Conservation (phyloP, 768 basidiomycete genomes). For the Sutorius australiensis region DNA sequence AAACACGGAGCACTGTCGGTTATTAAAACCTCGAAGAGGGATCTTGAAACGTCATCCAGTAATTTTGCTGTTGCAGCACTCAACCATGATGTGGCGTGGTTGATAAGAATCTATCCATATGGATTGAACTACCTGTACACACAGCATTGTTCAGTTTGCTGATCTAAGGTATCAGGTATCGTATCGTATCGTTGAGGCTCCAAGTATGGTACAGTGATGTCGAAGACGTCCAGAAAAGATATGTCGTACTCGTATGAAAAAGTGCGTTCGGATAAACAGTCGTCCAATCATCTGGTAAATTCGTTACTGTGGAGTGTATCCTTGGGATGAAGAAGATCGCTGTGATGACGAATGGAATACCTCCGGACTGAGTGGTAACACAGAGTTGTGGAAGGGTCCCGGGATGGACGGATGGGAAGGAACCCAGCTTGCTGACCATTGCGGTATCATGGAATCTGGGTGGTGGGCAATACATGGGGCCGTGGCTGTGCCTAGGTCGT, state of each 20-base stretch:
- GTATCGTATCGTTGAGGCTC: neutral
- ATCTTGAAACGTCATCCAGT: neutral
- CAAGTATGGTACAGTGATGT: neutral
- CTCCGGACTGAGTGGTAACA: neutral
- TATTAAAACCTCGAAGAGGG: neutral
- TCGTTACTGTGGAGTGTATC: neutral
- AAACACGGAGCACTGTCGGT: neutral
- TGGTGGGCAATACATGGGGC: neutral
- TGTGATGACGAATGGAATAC: neutral
- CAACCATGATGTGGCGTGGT: neutral
- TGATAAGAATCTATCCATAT: neutral
- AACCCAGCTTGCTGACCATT: slow-evolving; percentile 2
- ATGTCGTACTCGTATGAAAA: neutral
- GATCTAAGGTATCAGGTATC: neutral
- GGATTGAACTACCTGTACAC: too few species aligned
- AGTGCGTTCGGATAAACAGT: neutral
- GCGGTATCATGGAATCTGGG: slow-evolving; percentile 1
- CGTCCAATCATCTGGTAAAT: neutral
- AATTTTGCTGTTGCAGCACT: neutral
- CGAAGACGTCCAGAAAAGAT: neutral
- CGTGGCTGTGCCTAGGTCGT: neutral
- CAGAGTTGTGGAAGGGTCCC: neutral
- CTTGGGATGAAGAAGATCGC: neutral
- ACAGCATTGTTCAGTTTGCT: neutral
- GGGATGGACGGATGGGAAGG: neutral